Conservation (phyloP, 148 eudicot genomes). For the Bassia scoparia region DNA sequence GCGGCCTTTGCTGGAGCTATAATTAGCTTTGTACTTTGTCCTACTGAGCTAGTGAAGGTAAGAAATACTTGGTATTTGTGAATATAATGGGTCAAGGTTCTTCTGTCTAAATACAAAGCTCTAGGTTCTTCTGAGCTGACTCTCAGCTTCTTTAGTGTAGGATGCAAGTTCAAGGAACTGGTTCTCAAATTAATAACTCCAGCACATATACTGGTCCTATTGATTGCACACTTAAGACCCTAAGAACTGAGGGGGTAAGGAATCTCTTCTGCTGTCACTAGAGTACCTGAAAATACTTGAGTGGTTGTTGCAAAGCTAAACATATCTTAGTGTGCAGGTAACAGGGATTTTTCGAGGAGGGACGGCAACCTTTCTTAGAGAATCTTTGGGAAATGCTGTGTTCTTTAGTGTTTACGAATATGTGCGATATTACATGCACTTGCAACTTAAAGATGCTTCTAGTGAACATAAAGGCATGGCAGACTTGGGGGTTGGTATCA, state of each 20-base stretch:
- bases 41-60: constrained; percentile 86
- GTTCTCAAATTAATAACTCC: constrained; percentile 53
- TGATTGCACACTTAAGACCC: constrained; percentile 71
- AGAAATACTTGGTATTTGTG: constrained; percentile 15
- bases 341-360: constrained; percentile 90
- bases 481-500: constrained; percentile 77
- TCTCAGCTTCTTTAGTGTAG: constrained; percentile 74
- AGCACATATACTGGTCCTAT: constrained; percentile 57
- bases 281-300: constrained; percentile 9
- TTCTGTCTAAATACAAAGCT: no score
- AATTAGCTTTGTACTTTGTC: constrained; percentile 75
- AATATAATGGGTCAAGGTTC: background rate
- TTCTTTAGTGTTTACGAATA: constrained; percentile 83
- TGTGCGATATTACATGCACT: constrained; percentile 58
- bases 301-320: constrained; percentile 22
- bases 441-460: constrained; percentile 47
- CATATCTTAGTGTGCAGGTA: constrained; percentile 46
- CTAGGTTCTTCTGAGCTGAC: constrained; percentile 29
- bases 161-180: constrained; percentile 96
- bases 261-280: constrained; percentile 1
- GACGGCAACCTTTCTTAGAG: constrained; percentile 66
- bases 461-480: constrained; percentile 36
- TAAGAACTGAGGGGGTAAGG: constrained; percentile 78
- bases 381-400: constrained; percentile 72
- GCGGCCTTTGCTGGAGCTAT: constrained; percentile 72